A percentile compares a stretch with the other conserved stretches of the same genome.
Evolutionary conservation across 2,329 filamentous ascomycete genomes (phyloP).

Genomic region (Colletotrichum sp.): DNA sequence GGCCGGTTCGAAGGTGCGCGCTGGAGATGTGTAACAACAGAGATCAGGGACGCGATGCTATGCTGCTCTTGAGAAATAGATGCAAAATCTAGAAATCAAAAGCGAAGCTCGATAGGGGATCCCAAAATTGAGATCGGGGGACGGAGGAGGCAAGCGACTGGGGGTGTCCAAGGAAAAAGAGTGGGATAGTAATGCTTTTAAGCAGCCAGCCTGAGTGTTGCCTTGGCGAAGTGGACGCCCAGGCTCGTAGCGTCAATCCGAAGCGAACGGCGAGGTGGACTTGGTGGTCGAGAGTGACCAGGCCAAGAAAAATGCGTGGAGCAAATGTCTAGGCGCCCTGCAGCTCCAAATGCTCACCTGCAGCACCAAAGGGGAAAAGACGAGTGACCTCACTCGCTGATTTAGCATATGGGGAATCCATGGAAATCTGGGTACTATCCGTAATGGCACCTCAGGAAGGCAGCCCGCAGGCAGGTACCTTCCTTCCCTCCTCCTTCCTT

Average conservation of each 20-base stretch:
- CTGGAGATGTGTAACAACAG: not conserved
- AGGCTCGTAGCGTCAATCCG: not conserved
- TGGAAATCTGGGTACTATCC: not conserved
- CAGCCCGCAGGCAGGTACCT: not conserved
- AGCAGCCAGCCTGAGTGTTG: not conserved
- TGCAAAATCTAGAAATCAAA: not conserved
- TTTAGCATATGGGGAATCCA: not conserved
- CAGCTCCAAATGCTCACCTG: not conserved
- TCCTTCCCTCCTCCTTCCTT: not conserved
- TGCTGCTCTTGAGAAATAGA: not conserved
- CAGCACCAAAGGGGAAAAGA: not conserved
- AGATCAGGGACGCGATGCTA: not conserved
- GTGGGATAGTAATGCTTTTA: constrained; percentile 18
- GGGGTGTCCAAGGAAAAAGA: not conserved
- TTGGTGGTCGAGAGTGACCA: not conserved
- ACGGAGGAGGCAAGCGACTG: not conserved
- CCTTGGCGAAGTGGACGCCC: constrained; percentile 11
- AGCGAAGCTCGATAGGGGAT: not conserved
- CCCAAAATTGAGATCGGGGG: not conserved
- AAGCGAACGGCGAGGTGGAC: not conserved
- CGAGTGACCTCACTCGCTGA: constrained; percentile 9
- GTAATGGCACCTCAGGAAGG: not conserved
- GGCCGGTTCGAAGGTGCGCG: not conserved
- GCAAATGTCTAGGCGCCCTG: not conserved
- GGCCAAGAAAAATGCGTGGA: not conserved